These are phyloP conservation scores for Sorghum bicolor DNA, from an alignment of 176 grass and related monocot species.

Conservation along the genomic window DNA sequence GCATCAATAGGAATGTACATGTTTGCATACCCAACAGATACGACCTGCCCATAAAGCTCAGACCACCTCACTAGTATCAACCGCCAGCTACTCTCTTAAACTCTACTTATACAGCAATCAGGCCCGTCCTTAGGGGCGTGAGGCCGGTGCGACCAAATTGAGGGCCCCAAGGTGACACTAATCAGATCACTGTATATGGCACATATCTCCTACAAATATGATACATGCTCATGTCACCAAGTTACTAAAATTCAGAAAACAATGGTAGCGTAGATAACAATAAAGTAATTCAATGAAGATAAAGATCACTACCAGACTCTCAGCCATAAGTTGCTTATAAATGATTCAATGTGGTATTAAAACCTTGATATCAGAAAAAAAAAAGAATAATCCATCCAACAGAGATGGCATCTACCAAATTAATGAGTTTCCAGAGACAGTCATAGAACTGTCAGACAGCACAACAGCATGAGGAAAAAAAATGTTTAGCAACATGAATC, in stretches of 20 bases:
- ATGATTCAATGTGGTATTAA: not conserved
- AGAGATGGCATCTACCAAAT: not conserved
- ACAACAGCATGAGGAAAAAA: not conserved
- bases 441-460: not conserved
- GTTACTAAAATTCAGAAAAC: not conserved
- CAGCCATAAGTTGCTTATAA: not conserved
- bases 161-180: not conserved
- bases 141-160: too few relatives aligned
- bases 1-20: not conserved
- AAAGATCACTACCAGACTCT: not conserved
- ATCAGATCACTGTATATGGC: not conserved
- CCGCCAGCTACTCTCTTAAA: not conserved
- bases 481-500: not conserved
- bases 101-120: too few relatives aligned
- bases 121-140: too few relatives aligned
- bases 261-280: not conserved
- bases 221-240: not conserved
- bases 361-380: not conserved
- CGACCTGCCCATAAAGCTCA: not conserved
- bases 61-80: not conserved
- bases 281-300: conserved; percentile 1
- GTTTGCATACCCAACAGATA: not conserved
- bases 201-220: not conserved
- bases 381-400: not conserved
- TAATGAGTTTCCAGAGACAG: not conserved